These are phyloP conservation scores for Acrodontium crateriforme DNA, from an alignment of 2,329 filamentous ascomycete genomes.

Conservation along the genomic window DNA sequence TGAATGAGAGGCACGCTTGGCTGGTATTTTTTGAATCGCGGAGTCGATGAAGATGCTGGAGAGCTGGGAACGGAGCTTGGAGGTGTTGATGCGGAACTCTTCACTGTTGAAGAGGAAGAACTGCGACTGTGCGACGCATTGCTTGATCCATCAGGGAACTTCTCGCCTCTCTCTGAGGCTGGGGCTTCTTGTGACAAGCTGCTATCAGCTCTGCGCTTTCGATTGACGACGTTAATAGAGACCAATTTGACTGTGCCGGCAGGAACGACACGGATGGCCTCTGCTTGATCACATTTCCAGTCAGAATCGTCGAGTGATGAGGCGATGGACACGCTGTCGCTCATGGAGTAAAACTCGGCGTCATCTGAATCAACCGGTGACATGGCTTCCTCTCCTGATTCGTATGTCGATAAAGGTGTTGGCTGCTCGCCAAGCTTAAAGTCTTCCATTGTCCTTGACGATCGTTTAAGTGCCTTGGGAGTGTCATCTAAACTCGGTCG, in stretches of 20 bases:
- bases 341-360: constrained; percentile 10
- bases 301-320: constrained; percentile 13
- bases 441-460: constrained; percentile 1
- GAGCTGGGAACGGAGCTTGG: neutral
- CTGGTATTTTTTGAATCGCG: neutral
- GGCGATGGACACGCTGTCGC: constrained; percentile 3
- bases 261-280: constrained; percentile 15
- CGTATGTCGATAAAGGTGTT: constrained; percentile 6
- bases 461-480: neutral
- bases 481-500: neutral
- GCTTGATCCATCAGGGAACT: no score
- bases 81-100: neutral
- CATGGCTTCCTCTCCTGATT: constrained; percentile 19
- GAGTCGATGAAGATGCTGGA: neutral
- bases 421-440: constrained; percentile 4
- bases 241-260: constrained; percentile 18
- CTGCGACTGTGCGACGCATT: neutral
- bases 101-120: neutral
- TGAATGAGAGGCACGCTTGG: constrained; percentile 2
- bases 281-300: constrained; percentile 14
- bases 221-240: constrained; percentile 5
- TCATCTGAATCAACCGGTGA: constrained; percentile 14
- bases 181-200: no score
- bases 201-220: neutral
- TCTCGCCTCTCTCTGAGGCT: constrained; percentile 1